These are phyloP conservation scores for Chaetomiaceae sp. DNA, from an alignment of 2,329 filamentous ascomycete species.

Conservation along the genomic window DNA sequence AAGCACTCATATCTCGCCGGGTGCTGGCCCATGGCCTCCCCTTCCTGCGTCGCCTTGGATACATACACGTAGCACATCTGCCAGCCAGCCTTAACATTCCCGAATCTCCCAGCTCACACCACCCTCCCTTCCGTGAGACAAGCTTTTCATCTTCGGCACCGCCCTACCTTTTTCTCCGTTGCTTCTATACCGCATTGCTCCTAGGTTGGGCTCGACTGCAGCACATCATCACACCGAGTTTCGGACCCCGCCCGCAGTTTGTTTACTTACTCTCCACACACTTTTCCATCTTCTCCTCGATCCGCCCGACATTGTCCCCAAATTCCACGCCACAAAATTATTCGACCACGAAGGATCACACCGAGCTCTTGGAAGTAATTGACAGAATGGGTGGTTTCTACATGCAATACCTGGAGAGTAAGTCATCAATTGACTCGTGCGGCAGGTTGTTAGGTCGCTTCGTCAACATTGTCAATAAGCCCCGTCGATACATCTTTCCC, in stretches of 20 bases:
- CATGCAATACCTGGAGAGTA: slow-evolving; percentile 71
- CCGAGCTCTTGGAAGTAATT: slow-evolving; percentile 24
- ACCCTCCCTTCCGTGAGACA: slow-evolving; percentile 33
- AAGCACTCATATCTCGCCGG: slow-evolving; percentile 59
- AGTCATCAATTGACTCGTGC: slow-evolving; percentile 39
- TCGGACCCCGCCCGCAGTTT: slow-evolving; percentile 32
- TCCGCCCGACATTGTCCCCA: not conserved
- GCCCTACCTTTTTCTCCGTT: slow-evolving; percentile 18
- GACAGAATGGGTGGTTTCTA: slow-evolving; percentile 60
- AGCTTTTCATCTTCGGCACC: slow-evolving; percentile 30
- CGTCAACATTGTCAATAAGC: not conserved
- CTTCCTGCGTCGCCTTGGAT: slow-evolving; percentile 44
- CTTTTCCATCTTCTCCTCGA: slow-evolving; percentile 7
- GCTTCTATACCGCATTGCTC: slow-evolving; percentile 29
- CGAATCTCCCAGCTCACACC: slow-evolving; percentile 38
- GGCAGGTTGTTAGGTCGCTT: not conserved
- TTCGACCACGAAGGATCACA: slow-evolving; percentile 8
- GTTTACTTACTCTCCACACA: slow-evolving; percentile 24
- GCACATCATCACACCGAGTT: slow-evolving; percentile 33
- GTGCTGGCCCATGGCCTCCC: slow-evolving; percentile 45
- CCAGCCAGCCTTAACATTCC: slow-evolving; percentile 38
- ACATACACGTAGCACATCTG: slow-evolving; percentile 42
- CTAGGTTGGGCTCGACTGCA: slow-evolving; percentile 54
- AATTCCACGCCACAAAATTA: slow-evolving; percentile 21
- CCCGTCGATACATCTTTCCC: slow-evolving; percentile 16